Base-by-base conservation (phyloP, 805 yeast species). In the Candida arabinofermentans region DNA sequence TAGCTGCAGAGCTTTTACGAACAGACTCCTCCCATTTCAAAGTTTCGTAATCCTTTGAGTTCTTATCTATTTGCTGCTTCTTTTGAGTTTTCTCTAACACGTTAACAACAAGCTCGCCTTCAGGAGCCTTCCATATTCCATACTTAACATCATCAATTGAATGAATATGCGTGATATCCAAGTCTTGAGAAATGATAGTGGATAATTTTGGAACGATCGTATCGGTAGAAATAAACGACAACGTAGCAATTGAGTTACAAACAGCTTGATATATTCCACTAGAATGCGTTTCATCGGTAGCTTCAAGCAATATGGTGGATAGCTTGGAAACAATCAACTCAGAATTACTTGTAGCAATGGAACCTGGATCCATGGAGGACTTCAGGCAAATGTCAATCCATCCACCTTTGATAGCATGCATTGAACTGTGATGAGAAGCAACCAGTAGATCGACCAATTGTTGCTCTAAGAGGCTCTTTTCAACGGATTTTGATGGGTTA, bases 11-110 rank as follows among this genome's bases (percentile, higher is more conserved):
- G 55, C 88, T 91, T 48, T 79, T 79, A 53, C 91, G 78, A 24
- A 93, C 74, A 39, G 76, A 75, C 51, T 83, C 89, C 58, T 93
- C 99, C 98, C 98, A 91, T 59, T 86, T 80, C 44, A 76, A 66
- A 2, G 90, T 84, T 53, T 84, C 95, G 53, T 87, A 87, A 54
- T 89, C 96, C 57, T 82, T 89, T 1, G 86, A 67, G 58, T 86
- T 86, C 58, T 85, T 86, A 56, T 78, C 77, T 12, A 79, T 77
- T 4, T 65, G 67, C 24, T 68, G 66, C 12, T 67, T 64, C 55
- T 69, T 74, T 41, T 65, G 65, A 22, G 57, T 56, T 10, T 58
- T 53, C 27, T 72, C 74, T 37, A 86, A 61, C 5, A 86, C 78
- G 54, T 86, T 80, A 16, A 80, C 63, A 2, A 84, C 93, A 40